Percentiles rank a stretch among this genome's conserved stretches.
Conservation (phyloP, 805 yeast genomes). For the Schwanniomyces occidentalis region DNA sequence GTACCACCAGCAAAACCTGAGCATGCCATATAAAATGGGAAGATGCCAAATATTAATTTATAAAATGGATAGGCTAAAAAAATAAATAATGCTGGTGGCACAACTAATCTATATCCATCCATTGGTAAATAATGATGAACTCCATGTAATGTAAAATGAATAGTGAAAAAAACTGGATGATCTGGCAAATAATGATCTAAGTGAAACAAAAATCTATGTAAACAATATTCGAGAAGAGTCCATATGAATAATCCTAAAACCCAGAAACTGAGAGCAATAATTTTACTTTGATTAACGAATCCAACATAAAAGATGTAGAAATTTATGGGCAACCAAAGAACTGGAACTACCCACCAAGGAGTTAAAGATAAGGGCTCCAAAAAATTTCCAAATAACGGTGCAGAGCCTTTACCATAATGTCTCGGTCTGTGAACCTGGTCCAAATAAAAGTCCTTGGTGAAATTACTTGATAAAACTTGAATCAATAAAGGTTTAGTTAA, state of each 20-base stretch:
- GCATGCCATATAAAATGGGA: constrained; percentile 85
- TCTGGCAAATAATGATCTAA: constrained; percentile 86
- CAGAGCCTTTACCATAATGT: constrained; percentile 96
- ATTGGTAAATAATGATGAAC: constrained; percentile 97
- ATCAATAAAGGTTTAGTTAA: constrained; percentile 74
- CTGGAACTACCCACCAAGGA: constrained; percentile 93
- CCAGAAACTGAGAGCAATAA: constrained; percentile 60
- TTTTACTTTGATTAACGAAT: constrained; percentile 44
- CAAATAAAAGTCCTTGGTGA: constrained; percentile 84
- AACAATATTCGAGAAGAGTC: constrained; percentile 85
- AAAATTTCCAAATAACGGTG: constrained; percentile 92
- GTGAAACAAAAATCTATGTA: constrained; percentile 94
- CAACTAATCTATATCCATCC: constrained; percentile 90
- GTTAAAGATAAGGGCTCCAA: constrained; percentile 89
- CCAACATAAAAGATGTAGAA: constrained; percentile 63
- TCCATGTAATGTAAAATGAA: constrained; percentile 93
- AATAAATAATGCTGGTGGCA: constrained; percentile 90
- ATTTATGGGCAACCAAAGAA: constrained; percentile 84
- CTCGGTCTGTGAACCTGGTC: constrained; percentile 98
- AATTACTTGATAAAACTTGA: constrained; percentile 76
- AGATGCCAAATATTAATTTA: constrained; percentile 66
- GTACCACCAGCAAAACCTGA: constrained; percentile 95
- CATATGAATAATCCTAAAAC: constrained; percentile 82
- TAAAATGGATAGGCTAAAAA: constrained; percentile 78
- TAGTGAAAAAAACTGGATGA: constrained; percentile 66